Base-by-base conservation (phyloP, 2,329 filamentous ascomycete species). In the Trichophyton simii region DNA sequence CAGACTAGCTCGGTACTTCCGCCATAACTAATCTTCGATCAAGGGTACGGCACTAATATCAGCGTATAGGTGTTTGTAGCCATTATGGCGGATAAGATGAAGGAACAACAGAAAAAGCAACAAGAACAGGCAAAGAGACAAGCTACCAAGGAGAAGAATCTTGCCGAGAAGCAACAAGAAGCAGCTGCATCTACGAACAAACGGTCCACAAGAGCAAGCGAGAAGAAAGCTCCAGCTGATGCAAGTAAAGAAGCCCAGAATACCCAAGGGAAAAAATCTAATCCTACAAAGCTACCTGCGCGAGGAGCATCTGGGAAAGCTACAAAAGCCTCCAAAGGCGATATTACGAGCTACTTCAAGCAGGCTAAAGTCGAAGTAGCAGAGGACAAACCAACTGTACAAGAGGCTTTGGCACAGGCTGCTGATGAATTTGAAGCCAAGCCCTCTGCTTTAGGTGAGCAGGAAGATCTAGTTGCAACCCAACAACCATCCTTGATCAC, bases 401-500 rank as follows among this genome's bases (percentile, higher is more conserved):
- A 81, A 22, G 80, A 86, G 63, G 82, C 81, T 0, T 70, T 85
- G 42, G 80, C 82, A 62, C 78, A 84, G 64, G 82, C 82, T 5
- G 82, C 80, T 0, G 78, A 81, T 46, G 81, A 83, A 54, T 78
- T 80, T 57, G 80, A 82, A 59, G 77, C 82, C 5, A 80, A 84
- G 60, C 79, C 82, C 2, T 78, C 80, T n/a, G 82, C 82, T 22
- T 76, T 87, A 61, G 83, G 84, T 28, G 79, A 83, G 59, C 83
- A 86, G 66, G 59, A 86, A 65, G 46, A 91, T 60, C 74, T 96
- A 15, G 81, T 85, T 61, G 89, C 95, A 72, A 92, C 91, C 0
- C 81, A 87, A 64, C 94, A 99, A 70, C 94, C 94, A 0, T 85
- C 87, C 65, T 84, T 91, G 62, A 85, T 99, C 67, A 85, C 87